Evolutionary conservation across 2,329 filamentous ascomycete genomes (phyloP).

Genomic region (Purpureocillium takamizusanense): DNA sequence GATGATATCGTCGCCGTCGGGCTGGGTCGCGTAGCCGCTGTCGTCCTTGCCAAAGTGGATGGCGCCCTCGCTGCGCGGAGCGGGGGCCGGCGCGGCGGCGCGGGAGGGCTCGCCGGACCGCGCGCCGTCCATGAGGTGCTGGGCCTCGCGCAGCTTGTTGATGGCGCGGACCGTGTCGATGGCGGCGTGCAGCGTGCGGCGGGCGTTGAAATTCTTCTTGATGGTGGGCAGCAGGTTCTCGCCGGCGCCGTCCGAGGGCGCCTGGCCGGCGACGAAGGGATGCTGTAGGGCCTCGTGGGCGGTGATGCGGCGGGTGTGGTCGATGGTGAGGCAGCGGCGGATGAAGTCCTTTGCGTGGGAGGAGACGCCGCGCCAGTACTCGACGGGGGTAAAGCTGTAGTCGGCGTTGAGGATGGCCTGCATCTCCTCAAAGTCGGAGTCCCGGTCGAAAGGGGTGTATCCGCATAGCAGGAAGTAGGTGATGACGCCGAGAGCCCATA

Average conservation of each 20-base stretch:
- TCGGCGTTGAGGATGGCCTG: conserved; percentile 95
- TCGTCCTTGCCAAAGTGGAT: conserved; percentile 32
- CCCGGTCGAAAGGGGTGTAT: conserved; percentile 95
- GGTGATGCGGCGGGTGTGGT: conserved; percentile 80
- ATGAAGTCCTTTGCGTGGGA: conserved; percentile 85
- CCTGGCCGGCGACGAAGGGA: conserved; percentile 51
- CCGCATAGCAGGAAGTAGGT: conserved; percentile 97
- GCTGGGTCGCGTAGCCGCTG: conserved; percentile 39
- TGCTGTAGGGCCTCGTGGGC: conserved; percentile 69
- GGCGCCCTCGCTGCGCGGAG: conserved; percentile 26
- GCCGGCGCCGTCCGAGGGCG: conserved; percentile 39
- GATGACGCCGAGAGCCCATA: conserved; percentile 97
- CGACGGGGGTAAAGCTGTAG: conserved; percentile 87
- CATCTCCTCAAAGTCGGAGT: conserved; percentile 98
- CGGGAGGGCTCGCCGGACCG: conserved; percentile 39
- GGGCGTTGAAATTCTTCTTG: conserved; percentile 68
- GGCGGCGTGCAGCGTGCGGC: conserved; percentile 58
- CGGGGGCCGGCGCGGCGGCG: conserved; percentile 17
- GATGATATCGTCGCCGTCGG: conserved; percentile 30
- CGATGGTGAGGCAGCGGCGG: conserved; percentile 80
- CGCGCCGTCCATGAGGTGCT: conserved; percentile 53
- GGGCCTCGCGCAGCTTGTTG: conserved; percentile 59
- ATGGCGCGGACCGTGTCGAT: conserved; percentile 65
- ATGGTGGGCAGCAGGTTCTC: conserved; percentile 59
- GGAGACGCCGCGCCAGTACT: conserved; percentile 95